Base-by-base conservation (phyloP, 2,329 filamentous ascomycete genomes). In the Akanthomyces muscarius region DNA sequence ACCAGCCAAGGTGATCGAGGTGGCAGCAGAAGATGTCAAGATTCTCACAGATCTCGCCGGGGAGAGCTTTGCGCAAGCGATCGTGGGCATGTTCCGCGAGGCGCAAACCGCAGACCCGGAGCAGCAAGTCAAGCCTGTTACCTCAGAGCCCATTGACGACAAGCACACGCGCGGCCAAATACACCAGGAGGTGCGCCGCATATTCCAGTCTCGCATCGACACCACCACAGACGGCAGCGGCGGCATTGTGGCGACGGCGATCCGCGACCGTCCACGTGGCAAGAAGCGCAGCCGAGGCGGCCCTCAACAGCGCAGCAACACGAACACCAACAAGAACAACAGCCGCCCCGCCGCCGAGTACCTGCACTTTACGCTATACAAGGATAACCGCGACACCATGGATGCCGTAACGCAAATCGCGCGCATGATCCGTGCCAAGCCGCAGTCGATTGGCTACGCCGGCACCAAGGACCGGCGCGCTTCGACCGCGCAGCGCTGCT, bases 331-430 rank as follows among this genome's bases (percentile, higher is more conserved):
- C 70, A 72, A 3, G 72, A 75, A 65, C 28, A 30, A 59, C 23
- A 63, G 45, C 38, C 53, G 53, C 3, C 73, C 73, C 63, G 65
- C 74, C 82, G 91, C 90, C 21, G 89, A 92, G 55, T 95, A 91
- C 73, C 79, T 97, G 16, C 92, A 97, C 74, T 96, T 97, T 74
- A 94, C 91, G 0, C 81, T 97, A 58, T 96, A 94, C 84, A 97
- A 97, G 77, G 93, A 97, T 77, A 97, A 97, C 77, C 93, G 94
- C 72, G 93, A 97, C 72, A 97, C 93, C 1, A 96, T 97, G 90
- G 93, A 97, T 69, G 89, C 91, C 0, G 82, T 96, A 60, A 88
- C 86, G 60, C 91, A 89, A 70, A 83, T 97, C 47, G 86, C 88
- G 1, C 89, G 89, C 50, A 83, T 89, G 66, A 77, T 96, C 66